These are phyloP conservation scores for Tremellales sp. DNA, from an alignment of 1,284 basidiomycete species.

Conservation along the genomic window DNA sequence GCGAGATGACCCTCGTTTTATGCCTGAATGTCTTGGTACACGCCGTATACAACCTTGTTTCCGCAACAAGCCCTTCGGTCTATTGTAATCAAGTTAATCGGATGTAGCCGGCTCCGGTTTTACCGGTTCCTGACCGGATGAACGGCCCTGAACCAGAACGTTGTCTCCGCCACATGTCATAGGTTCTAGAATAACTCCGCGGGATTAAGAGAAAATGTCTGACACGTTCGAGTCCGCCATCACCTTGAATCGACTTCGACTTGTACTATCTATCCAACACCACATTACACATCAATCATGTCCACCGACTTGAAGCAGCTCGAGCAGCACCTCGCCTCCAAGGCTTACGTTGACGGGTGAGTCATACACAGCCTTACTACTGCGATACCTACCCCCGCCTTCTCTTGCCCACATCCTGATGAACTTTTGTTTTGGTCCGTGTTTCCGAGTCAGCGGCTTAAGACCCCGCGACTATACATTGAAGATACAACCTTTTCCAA, in stretches of 20 bases:
- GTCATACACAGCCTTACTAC: conserved; percentile 42
- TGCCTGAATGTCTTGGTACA: too few species aligned
- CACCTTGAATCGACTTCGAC: too few species aligned
- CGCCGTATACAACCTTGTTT: too few species aligned
- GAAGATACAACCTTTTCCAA: conserved; percentile 58
- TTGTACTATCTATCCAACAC: neutral
- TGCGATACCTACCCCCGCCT: conserved; percentile 7
- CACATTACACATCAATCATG: conserved; percentile 52
- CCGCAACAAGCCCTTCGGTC: too few species aligned
- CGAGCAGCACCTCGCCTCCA: conserved; percentile 74
- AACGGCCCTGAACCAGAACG: too few species aligned
- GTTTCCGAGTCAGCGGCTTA: conserved; percentile 94
- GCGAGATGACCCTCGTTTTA: too few species aligned
- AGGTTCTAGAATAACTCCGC: too few species aligned
- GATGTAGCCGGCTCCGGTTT: too few species aligned
- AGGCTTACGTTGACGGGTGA: conserved; percentile 91
- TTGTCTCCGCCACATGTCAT: too few species aligned
- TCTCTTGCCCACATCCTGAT: conserved; percentile 54
- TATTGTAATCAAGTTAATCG: too few species aligned
- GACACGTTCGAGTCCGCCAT: neutral
- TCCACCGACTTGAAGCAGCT: conserved; percentile 70
- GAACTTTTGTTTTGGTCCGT: conserved; percentile 92
- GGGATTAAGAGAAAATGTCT: neutral
- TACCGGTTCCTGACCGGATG: too few species aligned
- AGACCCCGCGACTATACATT: conserved; percentile 78